Evolutionary conservation across 208 protist species (phyloP), one percentile per base, ranked within the genome.

Genomic region (Leishmania mexicana): DNA sequence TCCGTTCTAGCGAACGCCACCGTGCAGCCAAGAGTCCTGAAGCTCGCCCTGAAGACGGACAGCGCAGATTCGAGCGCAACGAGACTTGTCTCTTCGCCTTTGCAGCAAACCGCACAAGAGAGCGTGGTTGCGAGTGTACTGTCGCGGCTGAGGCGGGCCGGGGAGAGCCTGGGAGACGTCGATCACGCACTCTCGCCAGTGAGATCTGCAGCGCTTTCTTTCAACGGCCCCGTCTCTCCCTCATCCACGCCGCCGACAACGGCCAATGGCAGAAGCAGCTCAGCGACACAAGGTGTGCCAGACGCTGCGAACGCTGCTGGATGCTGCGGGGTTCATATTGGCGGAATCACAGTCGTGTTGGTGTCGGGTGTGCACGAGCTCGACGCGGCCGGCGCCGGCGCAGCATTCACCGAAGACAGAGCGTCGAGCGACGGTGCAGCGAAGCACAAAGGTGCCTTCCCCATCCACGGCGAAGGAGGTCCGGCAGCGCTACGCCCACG

Each of bases 301-400:
- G 64, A 81, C 54, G 72, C 64, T 45, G 71, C 76, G 8, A 62
- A 81, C 40, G 75, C 67, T 8, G 83, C 83, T 15, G 54, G 77
- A 31, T 53, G 80, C 49, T 90, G 89, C 57, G 89, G 89, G 17
- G 83, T 83, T 35, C 74, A 84, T 49, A 31, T 86, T 31, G 86
- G 76, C 5, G 89, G 87, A 6, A 49, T 89, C 70, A 81, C 85
- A 54, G 84, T 81, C 0, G 89, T 90, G 65, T 73, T 90, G 15
- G 84, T 92, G 2, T 89, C 83, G 11, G 73, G 82, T n/a, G 71
- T 76, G 54, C 80, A 86, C 58, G 76, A 87, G 31, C 72, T 78
- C 54, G 64, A 82, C 35, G 65, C 70, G 3, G n/a, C n/a, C 8
- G 72, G 71, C 38, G 35, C 67, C 10, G 45, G 47, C n/a, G 6